These are phyloP conservation scores for Erysimum pusillum DNA, from an alignment of 441 rosid genomes.

Conservation along the genomic window DNA sequence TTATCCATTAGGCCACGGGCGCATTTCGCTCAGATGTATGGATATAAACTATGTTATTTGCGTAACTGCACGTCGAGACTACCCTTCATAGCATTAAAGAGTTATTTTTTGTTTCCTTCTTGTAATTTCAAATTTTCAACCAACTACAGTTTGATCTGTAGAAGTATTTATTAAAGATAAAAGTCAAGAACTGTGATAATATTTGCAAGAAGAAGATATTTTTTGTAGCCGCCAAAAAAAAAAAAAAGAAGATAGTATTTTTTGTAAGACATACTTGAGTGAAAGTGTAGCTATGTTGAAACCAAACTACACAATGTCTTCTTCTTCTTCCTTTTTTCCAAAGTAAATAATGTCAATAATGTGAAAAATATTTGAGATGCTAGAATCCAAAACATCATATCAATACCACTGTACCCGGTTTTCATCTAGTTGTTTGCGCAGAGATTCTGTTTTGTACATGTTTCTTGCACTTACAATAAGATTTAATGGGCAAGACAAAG, in stretches of 20 bases:
- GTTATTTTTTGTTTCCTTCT: background rate
- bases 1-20: constrained; percentile 90
- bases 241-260: background rate
- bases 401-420: no score
- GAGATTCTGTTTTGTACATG: background rate
- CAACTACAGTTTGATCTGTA: background rate
- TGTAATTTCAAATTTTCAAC: background rate
- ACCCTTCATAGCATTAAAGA: background rate
- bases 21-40: no score
- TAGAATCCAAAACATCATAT: background rate
- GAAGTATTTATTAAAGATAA: background rate
- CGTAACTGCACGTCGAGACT: no score
- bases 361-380: background rate
- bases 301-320: background rate
- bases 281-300: background rate
- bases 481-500: background rate
- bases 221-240: no score
- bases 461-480: background rate
- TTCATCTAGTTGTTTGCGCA: background rate
- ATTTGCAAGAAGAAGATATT: background rate
- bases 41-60: no score
- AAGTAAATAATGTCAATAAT: background rate
- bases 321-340: no score
- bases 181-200: background rate
- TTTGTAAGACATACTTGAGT: background rate